A percentile compares a stretch with the other conserved stretches of the same genome.
phyloP scores from a whole-genome alignment of 1,139 yeast genomes.

The Hemisphaericaspora xylanilytica region DNA sequence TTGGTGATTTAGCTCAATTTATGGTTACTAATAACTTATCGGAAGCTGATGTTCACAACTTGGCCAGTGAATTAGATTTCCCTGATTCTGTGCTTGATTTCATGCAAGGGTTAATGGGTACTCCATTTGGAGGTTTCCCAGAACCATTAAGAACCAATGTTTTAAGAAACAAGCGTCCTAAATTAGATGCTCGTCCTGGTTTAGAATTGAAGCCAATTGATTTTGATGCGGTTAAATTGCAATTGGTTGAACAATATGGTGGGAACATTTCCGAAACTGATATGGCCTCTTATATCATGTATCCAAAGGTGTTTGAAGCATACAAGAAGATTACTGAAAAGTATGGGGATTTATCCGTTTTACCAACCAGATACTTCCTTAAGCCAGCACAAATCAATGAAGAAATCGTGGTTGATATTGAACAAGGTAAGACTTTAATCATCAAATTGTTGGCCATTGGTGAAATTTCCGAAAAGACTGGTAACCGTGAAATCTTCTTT shows the following conservation, averaged over 20 bases:
- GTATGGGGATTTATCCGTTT: conserved; percentile 89
- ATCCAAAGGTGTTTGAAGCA: conserved; percentile 93
- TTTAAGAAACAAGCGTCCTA: conserved; percentile 80
- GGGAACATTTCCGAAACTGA: conserved; percentile 70
- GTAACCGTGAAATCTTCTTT: conserved; percentile 93
- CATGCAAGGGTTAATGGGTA: conserved; percentile 99
- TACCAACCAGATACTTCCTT: conserved; percentile 89
- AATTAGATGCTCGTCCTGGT: conserved; percentile 88
- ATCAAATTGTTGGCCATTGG: conserved; percentile 92
- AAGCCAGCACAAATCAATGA: conserved; percentile 85
- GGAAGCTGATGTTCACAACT: conserved; percentile 78
- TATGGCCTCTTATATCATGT: conserved; percentile 94
- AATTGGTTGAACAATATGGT: conserved; percentile 63
- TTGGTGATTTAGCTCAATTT: conserved; percentile 97
- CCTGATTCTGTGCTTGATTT: conserved; percentile 97
- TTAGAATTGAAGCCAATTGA: conserved; percentile 81
- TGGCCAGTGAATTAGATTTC: conserved; percentile 91
- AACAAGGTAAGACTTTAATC: conserved; percentile 91
- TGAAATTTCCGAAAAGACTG: conserved; percentile 79
- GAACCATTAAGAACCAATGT: conserved; percentile 94
- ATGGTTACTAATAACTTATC: conserved; percentile 94
- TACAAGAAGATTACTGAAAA: conserved; percentile 70
- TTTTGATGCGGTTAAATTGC: conserved; percentile 65
- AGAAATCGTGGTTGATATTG: conserved; percentile 86
- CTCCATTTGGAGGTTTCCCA: conserved; percentile 99